Conservation (phyloP, 2,329 filamentous ascomycete genomes). For the Penicillium digitatum region DNA sequence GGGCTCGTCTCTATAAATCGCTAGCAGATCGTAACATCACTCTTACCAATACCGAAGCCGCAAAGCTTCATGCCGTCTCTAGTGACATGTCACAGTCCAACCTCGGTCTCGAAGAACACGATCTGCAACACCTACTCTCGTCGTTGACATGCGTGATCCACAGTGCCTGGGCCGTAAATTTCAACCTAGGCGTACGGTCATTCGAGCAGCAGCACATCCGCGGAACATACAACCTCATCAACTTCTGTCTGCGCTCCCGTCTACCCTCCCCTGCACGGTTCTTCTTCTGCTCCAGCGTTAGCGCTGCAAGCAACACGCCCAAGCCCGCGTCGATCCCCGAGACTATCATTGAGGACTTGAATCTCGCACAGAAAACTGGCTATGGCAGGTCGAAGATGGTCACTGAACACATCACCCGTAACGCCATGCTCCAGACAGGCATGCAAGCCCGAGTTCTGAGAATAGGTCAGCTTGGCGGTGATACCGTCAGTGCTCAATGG, state of each 20-base stretch:
- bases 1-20: conserved; percentile 45
- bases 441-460: conserved; percentile 33
- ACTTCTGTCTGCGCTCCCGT: conserved; percentile 37
- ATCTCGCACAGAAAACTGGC: conserved; percentile 43
- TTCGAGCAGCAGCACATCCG: conserved; percentile 55
- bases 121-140: conserved; percentile 42
- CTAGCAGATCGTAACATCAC: conserved; percentile 36
- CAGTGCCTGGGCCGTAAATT: conserved; percentile 64
- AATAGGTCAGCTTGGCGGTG: conserved; percentile 38
- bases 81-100: conserved; percentile 45
- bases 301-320: conserved; percentile 39
- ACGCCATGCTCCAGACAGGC: conserved; percentile 25
- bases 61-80: conserved; percentile 48
- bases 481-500: conserved; percentile 26
- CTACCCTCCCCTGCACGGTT: conserved; percentile 38
- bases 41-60: conserved; percentile 19
- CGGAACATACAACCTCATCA: conserved; percentile 47
- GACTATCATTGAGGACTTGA: conserved; percentile 30
- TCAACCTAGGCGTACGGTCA: conserved; percentile 54
- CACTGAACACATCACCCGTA: conserved; percentile 36
- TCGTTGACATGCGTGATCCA: conserved; percentile 56
- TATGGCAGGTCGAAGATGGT: conserved; percentile 43
- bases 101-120: conserved; percentile 48
- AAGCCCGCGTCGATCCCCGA: conserved; percentile 36
- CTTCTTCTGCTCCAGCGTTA: conserved; percentile 52